Percentiles rank a stretch among this genome's conserved stretches.
phyloP scores from a whole-genome alignment of 2,329 filamentous ascomycete genomes.

The Cryoendolithus antarcticus region DNA sequence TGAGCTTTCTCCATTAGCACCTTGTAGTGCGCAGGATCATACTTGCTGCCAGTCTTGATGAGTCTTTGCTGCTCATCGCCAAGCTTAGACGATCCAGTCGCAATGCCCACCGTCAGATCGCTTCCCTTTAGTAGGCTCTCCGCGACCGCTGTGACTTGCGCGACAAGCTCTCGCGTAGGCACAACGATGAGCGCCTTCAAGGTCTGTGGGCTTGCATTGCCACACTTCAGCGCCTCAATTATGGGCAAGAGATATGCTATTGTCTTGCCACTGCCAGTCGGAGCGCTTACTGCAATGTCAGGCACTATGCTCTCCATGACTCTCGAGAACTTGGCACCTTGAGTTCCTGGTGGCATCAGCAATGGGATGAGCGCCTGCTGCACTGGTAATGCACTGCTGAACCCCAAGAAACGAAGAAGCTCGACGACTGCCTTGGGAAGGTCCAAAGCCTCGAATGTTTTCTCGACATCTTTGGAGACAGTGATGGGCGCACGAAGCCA shows the following conservation, averaged over 20 bases:
- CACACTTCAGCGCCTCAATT: constrained; percentile 57
- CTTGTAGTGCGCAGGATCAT: constrained; percentile 51
- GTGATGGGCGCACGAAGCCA: constrained; percentile 72
- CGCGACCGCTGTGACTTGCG: constrained; percentile 64
- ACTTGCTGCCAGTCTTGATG: constrained; percentile 45
- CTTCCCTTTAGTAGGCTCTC: constrained; percentile 63
- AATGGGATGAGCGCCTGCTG: constrained; percentile 72
- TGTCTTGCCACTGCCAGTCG: constrained; percentile 93
- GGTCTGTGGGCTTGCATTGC: constrained; percentile 44
- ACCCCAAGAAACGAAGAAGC: constrained; percentile 55
- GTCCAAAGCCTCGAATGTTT: constrained; percentile 52
- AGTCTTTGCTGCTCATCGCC: constrained; percentile 50
- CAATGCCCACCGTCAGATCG: constrained; percentile 65
- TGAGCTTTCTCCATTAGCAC: constrained; percentile 31
- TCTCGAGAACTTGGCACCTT: constrained; percentile 13
- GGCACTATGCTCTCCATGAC: constrained; percentile 25
- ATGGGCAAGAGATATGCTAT: constrained; percentile 82
- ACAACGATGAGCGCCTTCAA: constrained; percentile 75
- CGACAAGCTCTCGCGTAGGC: constrained; percentile 63
- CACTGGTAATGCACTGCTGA: constrained; percentile 62
- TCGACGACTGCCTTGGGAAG: constrained; percentile 49
- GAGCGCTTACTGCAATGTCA: constrained; percentile 81
- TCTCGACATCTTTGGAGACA: constrained; percentile 47
- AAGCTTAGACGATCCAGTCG: constrained; percentile 69
- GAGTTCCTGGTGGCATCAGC: constrained; percentile 48